phyloP scores from a whole-genome alignment of 2,329 filamentous ascomycete genomes.

The Colletotrichum somersetense region DNA sequence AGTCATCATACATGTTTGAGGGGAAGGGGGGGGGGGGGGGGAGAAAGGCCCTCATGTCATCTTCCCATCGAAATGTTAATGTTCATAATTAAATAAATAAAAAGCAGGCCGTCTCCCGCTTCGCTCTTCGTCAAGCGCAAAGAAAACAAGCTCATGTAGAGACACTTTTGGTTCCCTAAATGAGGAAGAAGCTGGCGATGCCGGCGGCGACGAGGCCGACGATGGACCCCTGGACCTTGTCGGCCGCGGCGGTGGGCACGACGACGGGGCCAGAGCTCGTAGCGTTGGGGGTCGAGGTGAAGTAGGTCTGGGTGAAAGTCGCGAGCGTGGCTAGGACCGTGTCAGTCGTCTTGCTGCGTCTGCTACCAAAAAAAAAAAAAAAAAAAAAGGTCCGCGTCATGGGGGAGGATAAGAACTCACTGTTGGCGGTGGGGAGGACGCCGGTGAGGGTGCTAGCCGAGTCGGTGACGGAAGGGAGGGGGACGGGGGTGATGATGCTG shows the following conservation, averaged over 20 bases:
- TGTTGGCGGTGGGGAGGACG: conserved; percentile 17
- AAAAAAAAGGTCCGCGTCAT: too few relatives aligned
- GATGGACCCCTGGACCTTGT: conserved; percentile 49
- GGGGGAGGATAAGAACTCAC: conserved; percentile 5
- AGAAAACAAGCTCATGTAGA: neutral
- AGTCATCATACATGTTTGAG: conserved; percentile 20
- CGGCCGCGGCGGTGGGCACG: conserved; percentile 49
- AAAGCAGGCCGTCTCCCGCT: neutral
- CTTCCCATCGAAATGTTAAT: neutral
- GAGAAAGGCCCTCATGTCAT: neutral
- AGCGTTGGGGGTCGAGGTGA: conserved; percentile 45
- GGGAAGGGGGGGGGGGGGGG: too few relatives aligned
- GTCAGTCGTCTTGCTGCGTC: conserved; percentile 1
- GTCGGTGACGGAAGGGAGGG: conserved; percentile 18
- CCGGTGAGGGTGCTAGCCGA: conserved; percentile 2
- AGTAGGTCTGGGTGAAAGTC: conserved; percentile 34
- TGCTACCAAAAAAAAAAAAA: too few relatives aligned
- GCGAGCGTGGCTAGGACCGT: conserved; percentile 23
- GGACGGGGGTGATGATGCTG: conserved; percentile 16
- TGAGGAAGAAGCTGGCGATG: conserved; percentile 53
- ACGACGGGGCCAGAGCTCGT: conserved; percentile 47
- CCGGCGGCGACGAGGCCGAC: conserved; percentile 53
- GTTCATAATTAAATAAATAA: neutral
- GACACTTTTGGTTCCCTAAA: conserved; percentile 43
- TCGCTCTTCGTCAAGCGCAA: neutral